Evolutionary conservation across 345 rosid genomes (phyloP), one percentile per base, ranked within the genome.

Genomic region (Trapa bicornis): DNA sequence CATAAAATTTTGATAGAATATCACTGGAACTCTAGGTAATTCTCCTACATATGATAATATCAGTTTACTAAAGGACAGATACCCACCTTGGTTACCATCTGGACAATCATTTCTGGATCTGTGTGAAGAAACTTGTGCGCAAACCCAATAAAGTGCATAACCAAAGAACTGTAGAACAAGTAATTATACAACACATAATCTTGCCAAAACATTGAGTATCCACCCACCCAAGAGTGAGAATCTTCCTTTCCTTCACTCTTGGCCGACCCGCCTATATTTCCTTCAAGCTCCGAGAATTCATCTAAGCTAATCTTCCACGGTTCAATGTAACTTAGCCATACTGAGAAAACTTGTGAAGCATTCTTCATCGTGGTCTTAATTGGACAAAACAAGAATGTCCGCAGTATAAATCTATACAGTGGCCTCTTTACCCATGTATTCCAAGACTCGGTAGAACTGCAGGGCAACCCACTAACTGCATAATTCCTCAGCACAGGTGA

Each of bases 51-150:
- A 45, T 45, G 6, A 45, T 45, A 45, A 11, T 2, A 58, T 3
- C 37, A 9, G 37, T 32, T 2, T 36, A 8, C 14, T n/a, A 2
- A 61, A 36, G 68, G 39, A 52, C 68, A 72, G 75, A 75, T 64
- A 65, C 87, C 61, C 45, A 93, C 98, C 98, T 89, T 88, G 71
- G 84, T 77, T 48, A 86, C 87, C 98, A 93, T 93, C 80, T 86
- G 92, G 56, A 86, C 83, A 67, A 89, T 79, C 70, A 72, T 66
- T 72, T 84, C 93, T 36, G 96, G 89, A 81, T 93, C 92, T 11
- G 80, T 71, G 74, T 88, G 98, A 77, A 93, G 97, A 77, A 93
- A 93, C 84, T 88, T 93, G 85, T 89, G 98, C 6, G 94, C 94
- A 74, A 93, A 93, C 62, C 96, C 96, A 66, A 87, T 84, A 68